phyloP scores from a whole-genome alignment of 345 rosid species.

The Corymbia maculata region DNA sequence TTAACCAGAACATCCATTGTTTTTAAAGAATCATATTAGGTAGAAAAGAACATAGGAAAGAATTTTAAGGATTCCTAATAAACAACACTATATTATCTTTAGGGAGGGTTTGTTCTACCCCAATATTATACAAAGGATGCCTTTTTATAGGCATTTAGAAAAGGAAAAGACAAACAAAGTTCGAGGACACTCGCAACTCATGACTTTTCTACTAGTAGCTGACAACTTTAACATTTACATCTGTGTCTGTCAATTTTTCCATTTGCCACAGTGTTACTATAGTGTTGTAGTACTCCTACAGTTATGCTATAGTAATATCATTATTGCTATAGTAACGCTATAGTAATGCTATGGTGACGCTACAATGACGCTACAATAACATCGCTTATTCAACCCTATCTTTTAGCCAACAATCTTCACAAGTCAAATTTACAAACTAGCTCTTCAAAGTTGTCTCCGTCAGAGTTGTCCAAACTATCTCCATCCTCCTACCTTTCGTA shows the following conservation, averaged over 20 bases:
- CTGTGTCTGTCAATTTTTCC: background rate
- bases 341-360: background rate
- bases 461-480: background rate
- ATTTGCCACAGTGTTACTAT: background rate
- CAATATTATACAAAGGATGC: background rate
- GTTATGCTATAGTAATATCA: background rate
- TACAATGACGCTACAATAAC: background rate
- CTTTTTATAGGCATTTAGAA: background rate
- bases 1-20: no score
- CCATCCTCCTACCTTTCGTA: background rate
- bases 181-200: background rate
- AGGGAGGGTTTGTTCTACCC: background rate
- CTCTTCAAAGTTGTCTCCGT: background rate
- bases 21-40: background rate
- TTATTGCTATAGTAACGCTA: background rate
- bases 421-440: background rate
- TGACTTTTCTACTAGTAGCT: background rate
- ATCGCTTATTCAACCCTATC: no score
- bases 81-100: no score
- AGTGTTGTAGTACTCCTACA: no score
- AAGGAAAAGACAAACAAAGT: background rate
- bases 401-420: background rate
- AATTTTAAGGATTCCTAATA: background rate
- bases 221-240: background rate
- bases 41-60: background rate